Evolutionary conservation across 805 yeast species (phyloP), one percentile per base, ranked within the genome.

Genomic region (Candida koratica): DNA sequence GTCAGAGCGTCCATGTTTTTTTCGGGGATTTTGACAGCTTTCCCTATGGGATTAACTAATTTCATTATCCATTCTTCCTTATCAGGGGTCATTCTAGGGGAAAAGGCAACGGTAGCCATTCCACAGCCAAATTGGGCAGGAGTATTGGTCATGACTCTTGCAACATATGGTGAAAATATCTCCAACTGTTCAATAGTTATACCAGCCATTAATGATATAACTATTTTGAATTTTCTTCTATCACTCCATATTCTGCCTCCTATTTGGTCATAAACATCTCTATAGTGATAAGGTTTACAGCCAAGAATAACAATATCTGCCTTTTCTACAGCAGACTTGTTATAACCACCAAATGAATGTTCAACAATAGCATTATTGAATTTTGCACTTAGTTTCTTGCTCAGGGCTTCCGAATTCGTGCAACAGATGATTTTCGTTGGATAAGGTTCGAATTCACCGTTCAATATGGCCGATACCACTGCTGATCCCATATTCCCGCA

Each of bases 401-500:
- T 73, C 38, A 51, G 52, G 30, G 46, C 42, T 30, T 41, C 50
- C 18, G 49, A 38, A 6, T 82, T 76, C 38, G 84, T 89, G 55
- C 94, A 79, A n/a, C 93, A 86, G 46, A 83, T 72, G 56, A 89
- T 81, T 52, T 70, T 75, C 17, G 71, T 55, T 18, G 97, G 97
- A 39, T 73, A 74, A 4, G 81, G 75, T 13, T 56, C 56, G 43
- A 72, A 69, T 17, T 60, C 43, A 8, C 63, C 40, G 24, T 73
- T 72, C 36, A 85, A 64, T 30, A 84, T 77, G 8, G 97, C 95
- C 9, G 85, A 71, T 20, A 86, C 72, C 31, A 93, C 85, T 8
- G 97, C 96, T 12, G 90, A 82, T 41, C 97, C 97, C 87, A 93
- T 85, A 37, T 84, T 88, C 42, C 99, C 99, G 51, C 95, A 79